Base-by-base conservation (phyloP, 176 grass and related monocot species). In the Aegilops speltoides region DNA sequence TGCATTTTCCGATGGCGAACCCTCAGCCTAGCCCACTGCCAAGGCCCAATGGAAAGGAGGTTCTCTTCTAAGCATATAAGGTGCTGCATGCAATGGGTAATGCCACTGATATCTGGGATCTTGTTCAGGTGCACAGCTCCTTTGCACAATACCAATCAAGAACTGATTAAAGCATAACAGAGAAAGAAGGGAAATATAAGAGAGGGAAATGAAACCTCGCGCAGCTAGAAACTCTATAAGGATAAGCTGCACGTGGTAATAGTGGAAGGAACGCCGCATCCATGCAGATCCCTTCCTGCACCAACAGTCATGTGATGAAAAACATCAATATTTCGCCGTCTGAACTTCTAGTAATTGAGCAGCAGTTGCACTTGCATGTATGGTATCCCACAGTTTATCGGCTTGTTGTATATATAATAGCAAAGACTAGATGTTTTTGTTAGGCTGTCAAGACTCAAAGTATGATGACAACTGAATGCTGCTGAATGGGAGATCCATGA, bases 21-120 rank as follows among this genome's bases (percentile, higher is more conserved):
- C 29, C 87, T 71, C 83, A 87, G 6, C 83, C 48, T 31, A 85
- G 87, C 85, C 72, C 65, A 64, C 45, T 92, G 22, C 90, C 83
- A 83, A 93, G 82, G 80, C 81, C 88, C 61, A 69, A 83, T 8
- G 73, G 86, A 16, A 95, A 95, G 72, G 88, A 82, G 79, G 83
- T 82, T 85, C 22, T 85, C 76, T 84, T 87, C 59, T 85, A 64
- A 85, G 37, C 63, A 20, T 34, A 26, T 43, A 22, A 26, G 22
- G 22, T 64, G 60, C 32, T 68, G 22, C 37, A 79, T 86, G 34
- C 37, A 34, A 69, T 57, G 52, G 13, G 2, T 17, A 50, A 20
- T 73, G 79, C 15, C 45, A 78, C 40, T 68, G 74, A 32, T 82
- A 41, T 54, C 43, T 67, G 28, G 29, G 40, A 85, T 67, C 29